Percentiles rank a stretch among this genome's conserved stretches.
Conservation (phyloP, 2,329 filamentous ascomycete genomes). For the Alternaria sp. region DNA sequence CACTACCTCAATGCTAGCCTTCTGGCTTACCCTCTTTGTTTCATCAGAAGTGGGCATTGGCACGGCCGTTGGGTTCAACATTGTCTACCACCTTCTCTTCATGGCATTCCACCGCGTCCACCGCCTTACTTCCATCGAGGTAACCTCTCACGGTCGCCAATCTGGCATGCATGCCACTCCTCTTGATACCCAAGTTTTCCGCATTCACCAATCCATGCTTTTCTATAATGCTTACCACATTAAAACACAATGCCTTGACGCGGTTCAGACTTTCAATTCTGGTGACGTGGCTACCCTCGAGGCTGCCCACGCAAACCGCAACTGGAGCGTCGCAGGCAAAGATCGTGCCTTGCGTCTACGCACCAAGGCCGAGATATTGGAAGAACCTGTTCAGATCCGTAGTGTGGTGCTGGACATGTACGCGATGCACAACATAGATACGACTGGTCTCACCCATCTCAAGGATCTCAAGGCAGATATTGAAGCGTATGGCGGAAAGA, state of each 20-base stretch:
- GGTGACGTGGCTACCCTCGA: conserved; percentile 51
- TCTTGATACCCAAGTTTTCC: conserved; percentile 64
- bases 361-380: conserved; percentile 46
- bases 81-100: conserved; percentile 64
- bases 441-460: conserved; percentile 62
- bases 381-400: conserved; percentile 53
- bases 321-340: conserved; percentile 64
- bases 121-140: conserved; percentile 28
- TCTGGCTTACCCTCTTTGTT: conserved; percentile 71
- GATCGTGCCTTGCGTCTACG: conserved; percentile 60
- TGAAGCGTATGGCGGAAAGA: conserved; percentile 59
- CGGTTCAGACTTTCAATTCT: conserved; percentile 59
- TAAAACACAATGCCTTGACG: conserved; percentile 61
- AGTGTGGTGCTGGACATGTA: conserved; percentile 64
- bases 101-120: conserved; percentile 62
- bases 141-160: conserved; percentile 15
- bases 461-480: conserved; percentile 60
- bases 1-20: conserved; percentile 68
- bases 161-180: conserved; percentile 37
- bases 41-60: conserved; percentile 69
- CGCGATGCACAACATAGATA: conserved; percentile 63
- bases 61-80: conserved; percentile 61
- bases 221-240: conserved; percentile 68
- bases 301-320: conserved; percentile 54
- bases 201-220: conserved; percentile 66